These are phyloP conservation scores for Epithele typhae DNA, from an alignment of 768 basidiomycete species.

Conservation along the genomic window DNA sequence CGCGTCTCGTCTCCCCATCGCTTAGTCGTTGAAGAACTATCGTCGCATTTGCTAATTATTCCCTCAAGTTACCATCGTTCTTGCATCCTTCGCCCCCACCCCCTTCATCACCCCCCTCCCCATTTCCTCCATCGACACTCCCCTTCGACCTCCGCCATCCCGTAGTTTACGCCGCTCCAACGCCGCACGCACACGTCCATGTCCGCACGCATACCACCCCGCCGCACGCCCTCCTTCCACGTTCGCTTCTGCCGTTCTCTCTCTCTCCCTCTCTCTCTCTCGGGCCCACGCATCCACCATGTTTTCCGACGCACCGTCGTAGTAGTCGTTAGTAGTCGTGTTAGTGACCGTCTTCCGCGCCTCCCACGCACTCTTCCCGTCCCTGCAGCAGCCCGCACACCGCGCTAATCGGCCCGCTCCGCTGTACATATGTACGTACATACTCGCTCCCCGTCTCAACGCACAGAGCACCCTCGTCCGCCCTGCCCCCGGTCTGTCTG, in stretches of 20 bases:
- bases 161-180: background rate
- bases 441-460: too few species aligned
- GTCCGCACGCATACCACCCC: background rate
- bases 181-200: background rate
- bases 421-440: too few species aligned
- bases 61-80: slow-evolving; percentile 5
- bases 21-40: slow-evolving; percentile 15
- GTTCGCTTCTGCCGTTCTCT: too few species aligned
- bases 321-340: too few species aligned
- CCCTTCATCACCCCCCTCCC: background rate
- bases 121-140: background rate
- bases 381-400: too few species aligned
- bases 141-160: background rate
- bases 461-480: too few species aligned
- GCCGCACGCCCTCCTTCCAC: too few species aligned
- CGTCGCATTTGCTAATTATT: slow-evolving; percentile 17
- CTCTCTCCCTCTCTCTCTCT: background rate
- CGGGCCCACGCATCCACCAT: background rate
- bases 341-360: too few species aligned
- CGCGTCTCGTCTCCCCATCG: background rate
- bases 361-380: too few species aligned
- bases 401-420: too few species aligned
- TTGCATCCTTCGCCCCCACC: background rate
- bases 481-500: too few species aligned
- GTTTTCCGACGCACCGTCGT: too few species aligned